Percentiles rank a stretch among this genome's conserved stretches.
Conservation (phyloP, 257 asterid genomes). For the Anisodus acutangulus region DNA sequence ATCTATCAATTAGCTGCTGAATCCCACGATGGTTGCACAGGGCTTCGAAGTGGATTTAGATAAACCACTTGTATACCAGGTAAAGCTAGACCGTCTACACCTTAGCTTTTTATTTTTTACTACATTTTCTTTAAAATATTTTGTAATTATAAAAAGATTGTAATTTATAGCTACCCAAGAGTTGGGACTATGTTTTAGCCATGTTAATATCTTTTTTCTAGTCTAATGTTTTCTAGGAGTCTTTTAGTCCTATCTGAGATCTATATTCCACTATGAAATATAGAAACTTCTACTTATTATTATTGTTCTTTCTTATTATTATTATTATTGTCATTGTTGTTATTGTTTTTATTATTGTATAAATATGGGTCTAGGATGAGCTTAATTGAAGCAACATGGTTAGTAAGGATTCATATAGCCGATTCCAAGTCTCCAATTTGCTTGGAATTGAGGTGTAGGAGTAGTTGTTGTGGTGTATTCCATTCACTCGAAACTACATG, state of each 20-base stretch:
- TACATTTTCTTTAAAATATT: neutral
- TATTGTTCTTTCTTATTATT: too few relatives aligned
- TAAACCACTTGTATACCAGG: slow-evolving; percentile 29
- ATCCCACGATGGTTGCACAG: slow-evolving; percentile 20
- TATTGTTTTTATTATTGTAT: too few relatives aligned
- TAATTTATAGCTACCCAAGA: neutral
- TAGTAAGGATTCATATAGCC: neutral
- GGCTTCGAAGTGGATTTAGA: slow-evolving; percentile 18
- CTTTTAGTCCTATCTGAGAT: neutral
- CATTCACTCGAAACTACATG: neutral
- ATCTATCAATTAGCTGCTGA: neutral
- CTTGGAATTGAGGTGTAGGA: neutral
- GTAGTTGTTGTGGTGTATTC: neutral
- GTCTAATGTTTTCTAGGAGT: neutral
- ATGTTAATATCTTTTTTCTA: neutral
- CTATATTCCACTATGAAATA: neutral
- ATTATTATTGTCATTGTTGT: too few relatives aligned
- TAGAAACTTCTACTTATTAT: neutral
- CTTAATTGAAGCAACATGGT: too few relatives aligned
- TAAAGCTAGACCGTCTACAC: slow-evolving; percentile 2
- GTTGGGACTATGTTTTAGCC: neutral
- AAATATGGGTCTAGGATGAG: too few relatives aligned
- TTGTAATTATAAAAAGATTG: neutral
- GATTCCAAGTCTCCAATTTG: neutral
- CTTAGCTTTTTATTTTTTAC: neutral